phyloP scores from a whole-genome alignment of 1,284 basidiomycete genomes.

The Heterobasidion annosum region DNA sequence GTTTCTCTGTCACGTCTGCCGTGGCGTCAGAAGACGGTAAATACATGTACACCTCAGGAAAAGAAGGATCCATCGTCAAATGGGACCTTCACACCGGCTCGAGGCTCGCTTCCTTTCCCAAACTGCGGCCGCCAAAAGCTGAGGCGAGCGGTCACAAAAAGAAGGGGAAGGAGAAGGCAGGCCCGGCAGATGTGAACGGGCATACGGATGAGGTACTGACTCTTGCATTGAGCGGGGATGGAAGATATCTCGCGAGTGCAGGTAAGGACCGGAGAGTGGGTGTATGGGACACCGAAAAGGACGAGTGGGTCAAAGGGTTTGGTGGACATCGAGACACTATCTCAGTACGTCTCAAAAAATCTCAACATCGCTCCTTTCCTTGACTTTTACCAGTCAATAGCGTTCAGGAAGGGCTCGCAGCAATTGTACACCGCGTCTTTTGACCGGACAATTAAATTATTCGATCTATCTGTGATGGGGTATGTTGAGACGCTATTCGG shows the following conservation, averaged over 20 bases:
- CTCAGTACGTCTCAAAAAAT: constrained; percentile 46
- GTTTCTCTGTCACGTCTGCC: constrained; percentile 70
- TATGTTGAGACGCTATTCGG: constrained; percentile 97
- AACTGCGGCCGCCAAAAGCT: constrained; percentile 36
- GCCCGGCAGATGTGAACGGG: constrained; percentile 41
- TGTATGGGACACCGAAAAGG: constrained; percentile 74
- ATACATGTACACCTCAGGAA: constrained; percentile 75
- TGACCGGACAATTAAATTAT: constrained; percentile 90
- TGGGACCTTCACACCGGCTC: constrained; percentile 66
- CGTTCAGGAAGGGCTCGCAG: constrained; percentile 78
- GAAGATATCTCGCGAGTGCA: constrained; percentile 77
- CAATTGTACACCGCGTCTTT: constrained; percentile 86
- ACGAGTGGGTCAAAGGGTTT: constrained; percentile 72
- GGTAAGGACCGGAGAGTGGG: constrained; percentile 78
- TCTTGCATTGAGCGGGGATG: constrained; percentile 82
- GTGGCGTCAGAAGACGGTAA: constrained; percentile 60
- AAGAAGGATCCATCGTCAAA: constrained; percentile 79
- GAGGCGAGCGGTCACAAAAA: constrained; percentile 58
- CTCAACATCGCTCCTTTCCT: background rate
- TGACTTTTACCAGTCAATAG: constrained; percentile 42
- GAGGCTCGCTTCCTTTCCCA: constrained; percentile 50
- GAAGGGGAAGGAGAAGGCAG: constrained; percentile 19
- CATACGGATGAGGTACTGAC: constrained; percentile 84
- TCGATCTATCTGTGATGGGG: constrained; percentile 76
- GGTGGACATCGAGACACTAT: constrained; percentile 82